A percentile compares a stretch with the other conserved stretches of the same genome.
Evolutionary conservation across 106 monocot species (phyloP).

Genomic region (Dendrobium catenatum): DNA sequence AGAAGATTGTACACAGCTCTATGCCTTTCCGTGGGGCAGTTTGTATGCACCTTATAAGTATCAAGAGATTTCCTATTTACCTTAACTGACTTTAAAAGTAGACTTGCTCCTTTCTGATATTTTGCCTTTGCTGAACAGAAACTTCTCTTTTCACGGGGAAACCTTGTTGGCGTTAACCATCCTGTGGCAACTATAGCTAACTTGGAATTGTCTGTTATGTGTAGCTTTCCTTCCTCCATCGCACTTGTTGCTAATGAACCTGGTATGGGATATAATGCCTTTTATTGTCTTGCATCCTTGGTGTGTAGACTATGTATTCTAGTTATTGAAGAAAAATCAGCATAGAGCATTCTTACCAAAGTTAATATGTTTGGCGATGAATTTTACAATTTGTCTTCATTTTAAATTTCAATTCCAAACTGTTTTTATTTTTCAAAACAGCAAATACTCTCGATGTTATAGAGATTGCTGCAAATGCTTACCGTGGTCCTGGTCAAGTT

Average conservation of each 20-base stretch:
- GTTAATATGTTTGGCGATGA: not conserved
- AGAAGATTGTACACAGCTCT: conserved; percentile 43
- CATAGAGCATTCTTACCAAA: not conserved
- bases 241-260: conserved; percentile 72
- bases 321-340: not conserved
- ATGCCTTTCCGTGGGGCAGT: conserved; percentile 53
- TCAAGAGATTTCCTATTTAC: not conserved
- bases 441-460: conserved; percentile 57
- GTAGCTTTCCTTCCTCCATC: conserved; percentile 79
- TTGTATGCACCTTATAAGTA: conserved; percentile 42
- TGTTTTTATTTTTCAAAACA: conserved; percentile 22
- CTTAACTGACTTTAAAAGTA: not conserved
- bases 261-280: conserved; percentile 32
- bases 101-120: not conserved
- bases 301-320: not conserved
- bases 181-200: conserved; percentile 48
- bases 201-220: conserved; percentile 45
- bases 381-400: not conserved
- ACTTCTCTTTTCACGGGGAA: conserved; percentile 88
- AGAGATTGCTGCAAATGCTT: conserved; percentile 46
- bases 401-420: conserved; percentile 1
- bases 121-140: conserved; percentile 39
- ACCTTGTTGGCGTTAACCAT: conserved; percentile 68
- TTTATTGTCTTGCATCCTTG: conserved; percentile 4
- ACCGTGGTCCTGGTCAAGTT: conserved; percentile 40